These are phyloP conservation scores for Ilyonectria destructans DNA, from an alignment of 2,329 filamentous ascomycete species.

Conservation along the genomic window DNA sequence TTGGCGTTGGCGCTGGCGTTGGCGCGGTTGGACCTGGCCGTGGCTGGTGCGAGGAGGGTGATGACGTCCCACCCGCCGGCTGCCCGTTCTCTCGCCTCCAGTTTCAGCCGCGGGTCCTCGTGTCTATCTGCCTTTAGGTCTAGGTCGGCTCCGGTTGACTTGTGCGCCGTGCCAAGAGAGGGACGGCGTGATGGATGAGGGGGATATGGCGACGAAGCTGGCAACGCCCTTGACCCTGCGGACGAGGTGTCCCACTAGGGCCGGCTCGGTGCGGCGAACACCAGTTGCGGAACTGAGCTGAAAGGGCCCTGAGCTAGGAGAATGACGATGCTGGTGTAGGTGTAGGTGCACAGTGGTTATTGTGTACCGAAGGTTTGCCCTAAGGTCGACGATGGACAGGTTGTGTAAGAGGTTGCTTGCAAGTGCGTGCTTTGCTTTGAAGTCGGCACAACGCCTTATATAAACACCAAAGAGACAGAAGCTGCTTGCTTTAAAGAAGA, in stretches of 20 bases:
- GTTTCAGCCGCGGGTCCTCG: constrained; percentile 26
- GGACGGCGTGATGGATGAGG: constrained; percentile 13
- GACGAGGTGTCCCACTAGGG: not conserved
- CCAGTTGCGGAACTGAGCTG: not conserved
- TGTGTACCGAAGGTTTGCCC: too few species aligned
- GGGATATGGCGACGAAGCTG: constrained; percentile 2
- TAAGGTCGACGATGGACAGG: too few species aligned
- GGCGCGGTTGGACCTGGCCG: constrained; percentile 3
- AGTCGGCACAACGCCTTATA: not conserved
- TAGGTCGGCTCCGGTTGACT: constrained; percentile 17
- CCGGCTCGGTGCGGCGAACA: too few species aligned
- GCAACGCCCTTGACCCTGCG: not conserved
- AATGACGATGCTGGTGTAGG: too few species aligned
- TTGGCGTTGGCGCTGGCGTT: constrained; percentile 29
- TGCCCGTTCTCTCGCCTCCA: constrained; percentile 19
- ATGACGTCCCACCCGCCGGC: constrained; percentile 43
- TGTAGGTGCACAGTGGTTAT: too few species aligned
- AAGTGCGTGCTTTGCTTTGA: not conserved
- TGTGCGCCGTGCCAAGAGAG: constrained; percentile 40
- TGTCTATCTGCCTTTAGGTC: constrained; percentile 26
- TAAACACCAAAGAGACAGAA: not conserved
- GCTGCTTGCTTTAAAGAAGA: not conserved
- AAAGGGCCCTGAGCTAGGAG: not conserved
- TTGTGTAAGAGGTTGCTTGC: too few species aligned
- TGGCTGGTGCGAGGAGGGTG: constrained; percentile 26